Conservation (phyloP, 2,329 filamentous ascomycete genomes). For the Purpureocillium lavendulum region DNA sequence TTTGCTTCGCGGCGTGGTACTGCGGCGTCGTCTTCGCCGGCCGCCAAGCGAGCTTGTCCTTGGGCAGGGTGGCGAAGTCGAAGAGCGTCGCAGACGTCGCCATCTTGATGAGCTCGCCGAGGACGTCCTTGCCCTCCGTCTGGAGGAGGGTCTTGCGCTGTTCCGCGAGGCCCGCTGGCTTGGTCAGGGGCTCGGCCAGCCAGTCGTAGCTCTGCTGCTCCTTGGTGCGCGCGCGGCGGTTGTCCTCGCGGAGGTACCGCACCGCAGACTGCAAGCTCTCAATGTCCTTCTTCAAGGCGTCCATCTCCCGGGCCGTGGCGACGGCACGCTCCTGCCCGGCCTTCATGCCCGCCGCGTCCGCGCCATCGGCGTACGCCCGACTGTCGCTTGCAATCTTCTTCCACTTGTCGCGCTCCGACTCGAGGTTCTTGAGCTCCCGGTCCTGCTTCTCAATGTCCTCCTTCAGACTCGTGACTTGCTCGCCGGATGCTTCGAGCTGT, state of each 20-base stretch:
- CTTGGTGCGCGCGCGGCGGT: constrained; percentile 48
- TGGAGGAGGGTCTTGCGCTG: constrained; percentile 43
- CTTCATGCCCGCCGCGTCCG: constrained; percentile 42
- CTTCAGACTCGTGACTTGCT: constrained; percentile 42
- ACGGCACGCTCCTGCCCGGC: constrained; percentile 59
- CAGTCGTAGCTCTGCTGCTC: constrained; percentile 52
- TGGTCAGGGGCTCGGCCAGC: constrained; percentile 50
- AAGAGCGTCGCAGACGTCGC: constrained; percentile 47
- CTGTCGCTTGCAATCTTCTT: constrained; percentile 61
- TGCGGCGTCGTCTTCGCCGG: constrained; percentile 55
- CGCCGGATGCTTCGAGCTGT: constrained; percentile 44
- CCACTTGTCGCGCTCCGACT: constrained; percentile 61
- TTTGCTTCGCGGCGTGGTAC: constrained; percentile 57
- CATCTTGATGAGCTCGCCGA: constrained; percentile 57
- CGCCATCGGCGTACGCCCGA: constrained; percentile 43
- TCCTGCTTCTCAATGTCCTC: constrained; percentile 61
- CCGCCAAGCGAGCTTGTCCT: constrained; percentile 57
- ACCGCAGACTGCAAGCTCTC: constrained; percentile 55
- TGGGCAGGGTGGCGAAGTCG: constrained; percentile 47
- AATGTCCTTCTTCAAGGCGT: constrained; percentile 62
- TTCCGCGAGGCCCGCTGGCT: constrained; percentile 33
- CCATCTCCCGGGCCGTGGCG: constrained; percentile 64
- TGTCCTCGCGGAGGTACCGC: constrained; percentile 60
- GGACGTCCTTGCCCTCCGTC: constrained; percentile 54
- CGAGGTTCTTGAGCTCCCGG: constrained; percentile 55